Evolutionary conservation across 2,329 filamentous ascomycete species (phyloP).

Genomic region (Fusarium neocosmosporiellum): DNA sequence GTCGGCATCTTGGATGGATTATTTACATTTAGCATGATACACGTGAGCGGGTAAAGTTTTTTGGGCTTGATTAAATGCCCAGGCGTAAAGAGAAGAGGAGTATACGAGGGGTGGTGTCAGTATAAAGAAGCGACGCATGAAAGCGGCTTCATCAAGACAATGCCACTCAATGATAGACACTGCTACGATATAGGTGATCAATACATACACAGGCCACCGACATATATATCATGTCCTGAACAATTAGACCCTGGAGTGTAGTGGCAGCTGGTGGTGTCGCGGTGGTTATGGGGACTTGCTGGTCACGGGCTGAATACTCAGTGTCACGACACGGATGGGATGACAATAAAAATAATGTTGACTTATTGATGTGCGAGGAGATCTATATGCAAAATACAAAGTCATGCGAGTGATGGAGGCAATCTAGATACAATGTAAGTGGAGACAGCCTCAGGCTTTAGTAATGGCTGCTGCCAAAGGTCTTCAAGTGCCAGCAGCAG

Average conservation of each 20-base stretch:
- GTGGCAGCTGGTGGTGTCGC: neutral
- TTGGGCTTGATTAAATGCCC: neutral
- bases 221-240: neutral
- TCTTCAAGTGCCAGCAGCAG: neutral
- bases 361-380: neutral
- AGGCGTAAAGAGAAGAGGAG: constrained; percentile 10
- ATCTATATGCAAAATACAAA: neutral
- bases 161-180: constrained; percentile 7
- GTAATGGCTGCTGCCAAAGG: neutral
- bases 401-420: neutral
- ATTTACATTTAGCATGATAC: constrained; percentile 6
- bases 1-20: constrained; percentile 11
- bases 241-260: too few species aligned
- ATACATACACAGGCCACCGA: neutral
- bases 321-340: neutral
- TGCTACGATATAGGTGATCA: neutral
- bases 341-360: neutral
- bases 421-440: neutral
- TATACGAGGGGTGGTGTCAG: neutral
- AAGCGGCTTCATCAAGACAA: neutral
- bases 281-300: neutral
- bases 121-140: constrained; percentile 12
- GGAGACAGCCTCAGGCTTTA: neutral
- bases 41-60: constrained; percentile 4
- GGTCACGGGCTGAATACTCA: neutral